Percentiles rank a stretch among this genome's conserved stretches.
These are phyloP conservation scores for Aechmea fasciata DNA, from an alignment of 176 grass and related monocot genomes.

Conservation along the genomic window DNA sequence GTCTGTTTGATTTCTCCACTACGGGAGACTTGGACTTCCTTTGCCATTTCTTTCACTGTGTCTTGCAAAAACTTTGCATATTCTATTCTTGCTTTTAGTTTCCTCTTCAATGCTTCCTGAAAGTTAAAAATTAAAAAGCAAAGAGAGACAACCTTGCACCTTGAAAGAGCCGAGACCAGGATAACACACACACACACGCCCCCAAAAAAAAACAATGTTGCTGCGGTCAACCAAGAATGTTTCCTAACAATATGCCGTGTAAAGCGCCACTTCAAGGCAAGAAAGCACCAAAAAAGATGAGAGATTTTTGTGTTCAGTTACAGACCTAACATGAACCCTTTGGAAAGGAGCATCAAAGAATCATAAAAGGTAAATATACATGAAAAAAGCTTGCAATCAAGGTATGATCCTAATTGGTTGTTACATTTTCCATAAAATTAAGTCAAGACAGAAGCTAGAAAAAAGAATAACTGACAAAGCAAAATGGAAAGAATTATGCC, in stretches of 20 bases:
- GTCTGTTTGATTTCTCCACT: conserved; percentile 79
- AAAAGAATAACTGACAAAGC: neutral
- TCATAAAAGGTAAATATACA: neutral
- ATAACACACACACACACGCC: no score
- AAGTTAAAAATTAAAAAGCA: conserved; percentile 10
- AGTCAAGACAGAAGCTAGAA: neutral
- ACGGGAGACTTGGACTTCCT: conserved; percentile 68
- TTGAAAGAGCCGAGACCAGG: neutral
- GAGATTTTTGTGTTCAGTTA: neutral
- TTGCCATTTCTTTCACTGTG: conserved; percentile 87
- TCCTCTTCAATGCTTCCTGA: conserved; percentile 79
- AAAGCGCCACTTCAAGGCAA: neutral
- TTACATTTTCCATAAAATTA: neutral
- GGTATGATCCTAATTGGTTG: neutral
- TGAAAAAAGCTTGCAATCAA: neutral
- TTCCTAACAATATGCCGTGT: neutral
- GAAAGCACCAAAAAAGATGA: neutral
- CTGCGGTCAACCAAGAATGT: neutral
- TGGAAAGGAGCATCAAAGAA: neutral
- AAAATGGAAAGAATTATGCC: neutral
- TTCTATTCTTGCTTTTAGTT: conserved; percentile 86
- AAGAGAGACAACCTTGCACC: neutral
- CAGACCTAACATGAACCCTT: neutral
- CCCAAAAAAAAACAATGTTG: neutral
- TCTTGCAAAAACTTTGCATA: conserved; percentile 95